Evolutionary conservation across 305 asterid genomes (phyloP).

Genomic region (Andrographis paniculata): DNA sequence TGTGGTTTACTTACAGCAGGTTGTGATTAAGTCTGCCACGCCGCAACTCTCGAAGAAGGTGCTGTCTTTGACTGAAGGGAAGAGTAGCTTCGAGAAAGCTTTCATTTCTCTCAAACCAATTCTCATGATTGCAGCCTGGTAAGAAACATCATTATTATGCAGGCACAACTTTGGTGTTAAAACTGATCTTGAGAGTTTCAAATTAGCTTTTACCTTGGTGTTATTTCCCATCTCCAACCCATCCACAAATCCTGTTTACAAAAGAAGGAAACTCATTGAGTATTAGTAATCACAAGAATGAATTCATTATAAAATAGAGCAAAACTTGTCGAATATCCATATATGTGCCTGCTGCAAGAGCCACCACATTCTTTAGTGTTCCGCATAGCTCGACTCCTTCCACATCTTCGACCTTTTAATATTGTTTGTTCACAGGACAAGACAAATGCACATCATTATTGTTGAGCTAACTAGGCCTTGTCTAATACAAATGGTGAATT

Average conservation of each 20-base stretch:
- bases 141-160: slow-evolving; percentile 4
- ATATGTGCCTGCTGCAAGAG: slow-evolving; percentile 74
- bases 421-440: background rate
- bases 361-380: slow-evolving; percentile 77
- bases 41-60: slow-evolving; percentile 97
- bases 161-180: too few species aligned
- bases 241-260: slow-evolving; percentile 45
- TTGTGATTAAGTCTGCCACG: slow-evolving; percentile 84
- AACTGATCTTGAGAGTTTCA: too few species aligned
- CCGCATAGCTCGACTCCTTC: slow-evolving; percentile 95
- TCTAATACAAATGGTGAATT: too few species aligned
- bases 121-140: slow-evolving; percentile 93
- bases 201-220: slow-evolving; percentile 72
- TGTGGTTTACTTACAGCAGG: slow-evolving; percentile 57
- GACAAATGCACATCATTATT: too few species aligned
- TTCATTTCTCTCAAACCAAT: slow-evolving; percentile 90
- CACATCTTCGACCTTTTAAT: slow-evolving; percentile 70
- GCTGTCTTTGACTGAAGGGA: slow-evolving; percentile 77
- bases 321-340: slow-evolving; percentile 7
- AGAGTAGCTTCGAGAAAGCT: slow-evolving; percentile 78
- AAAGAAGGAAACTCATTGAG: too few species aligned
- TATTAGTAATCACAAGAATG: too few species aligned
- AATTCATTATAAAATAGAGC: too few species aligned
- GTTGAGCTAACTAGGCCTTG: too few species aligned
- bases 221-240: slow-evolving; percentile 96